phyloP scores from a whole-genome alignment of 257 asterid species.

The Thymus mandschuricus region DNA sequence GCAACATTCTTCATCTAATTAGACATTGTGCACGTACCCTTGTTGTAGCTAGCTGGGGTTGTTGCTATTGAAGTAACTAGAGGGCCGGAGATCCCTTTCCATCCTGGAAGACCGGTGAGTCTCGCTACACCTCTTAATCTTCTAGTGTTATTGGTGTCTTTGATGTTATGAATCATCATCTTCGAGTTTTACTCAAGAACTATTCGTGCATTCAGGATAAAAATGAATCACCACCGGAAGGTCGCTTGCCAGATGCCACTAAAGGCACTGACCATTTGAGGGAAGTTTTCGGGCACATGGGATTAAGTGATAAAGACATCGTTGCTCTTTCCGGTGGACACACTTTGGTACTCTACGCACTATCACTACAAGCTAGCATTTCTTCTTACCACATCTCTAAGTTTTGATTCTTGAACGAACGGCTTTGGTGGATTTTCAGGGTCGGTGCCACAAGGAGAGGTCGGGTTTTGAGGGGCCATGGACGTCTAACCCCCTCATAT shows the following conservation, averaged over 20 bases:
- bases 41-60: slow-evolving; percentile 50
- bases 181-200: too few species aligned
- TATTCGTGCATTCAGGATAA: slow-evolving; percentile 43
- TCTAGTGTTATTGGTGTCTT: background rate
- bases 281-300: slow-evolving; percentile 61
- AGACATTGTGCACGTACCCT: background rate
- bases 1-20: background rate
- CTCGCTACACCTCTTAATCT: background rate
- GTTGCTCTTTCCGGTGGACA: slow-evolving; percentile 62
- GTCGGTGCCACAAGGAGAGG: slow-evolving; percentile 60
- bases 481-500: slow-evolving; percentile 60
- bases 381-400: background rate
- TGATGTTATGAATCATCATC: background rate
- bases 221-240: slow-evolving; percentile 56
- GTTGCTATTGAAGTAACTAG: slow-evolving; percentile 65
- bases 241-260: slow-evolving; percentile 59
- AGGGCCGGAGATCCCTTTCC: slow-evolving; percentile 61
- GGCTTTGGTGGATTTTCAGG: slow-evolving; percentile 33
- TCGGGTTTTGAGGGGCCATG: slow-evolving; percentile 62
- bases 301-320: slow-evolving; percentile 52
- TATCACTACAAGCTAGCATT: background rate
- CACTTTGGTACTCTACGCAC: slow-evolving; percentile 42
- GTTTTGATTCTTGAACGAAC: background rate
- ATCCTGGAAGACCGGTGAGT: slow-evolving; percentile 57
- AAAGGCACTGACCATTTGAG: slow-evolving; percentile 57